Conservation (phyloP, 805 yeast genomes). For the Yarrowia porcina region DNA sequence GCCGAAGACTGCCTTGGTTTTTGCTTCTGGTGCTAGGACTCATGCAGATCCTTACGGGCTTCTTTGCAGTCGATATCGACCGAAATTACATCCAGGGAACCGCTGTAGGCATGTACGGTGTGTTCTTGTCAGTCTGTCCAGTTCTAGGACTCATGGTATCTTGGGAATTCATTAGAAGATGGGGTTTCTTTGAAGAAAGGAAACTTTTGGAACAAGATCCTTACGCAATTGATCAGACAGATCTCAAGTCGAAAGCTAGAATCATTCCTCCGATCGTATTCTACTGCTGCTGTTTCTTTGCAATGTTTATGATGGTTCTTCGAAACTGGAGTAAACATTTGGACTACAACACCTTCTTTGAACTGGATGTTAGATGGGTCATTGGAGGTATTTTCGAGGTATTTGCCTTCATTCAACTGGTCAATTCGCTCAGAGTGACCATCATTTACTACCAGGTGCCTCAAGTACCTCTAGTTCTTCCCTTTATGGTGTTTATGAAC, state of each 20-base stretch:
- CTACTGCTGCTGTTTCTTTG: slow-evolving; percentile 32
- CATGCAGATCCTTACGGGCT: slow-evolving; percentile 34
- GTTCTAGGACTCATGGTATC: slow-evolving; percentile 27
- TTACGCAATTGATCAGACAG: slow-evolving; percentile 29
- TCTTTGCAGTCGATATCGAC: slow-evolving; percentile 35
- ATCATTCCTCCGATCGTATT: slow-evolving; percentile 33
- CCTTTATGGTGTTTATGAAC: slow-evolving; percentile 28
- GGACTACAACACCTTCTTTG: slow-evolving; percentile 19
- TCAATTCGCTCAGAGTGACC: slow-evolving; percentile 29
- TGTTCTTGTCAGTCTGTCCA: slow-evolving; percentile 31
- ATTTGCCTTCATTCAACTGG: slow-evolving; percentile 30
- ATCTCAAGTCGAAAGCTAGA: slow-evolving; percentile 31
- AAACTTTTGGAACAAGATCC: slow-evolving; percentile 33
- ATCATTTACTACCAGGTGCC: slow-evolving; percentile 31
- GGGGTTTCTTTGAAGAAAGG: slow-evolving; percentile 37
- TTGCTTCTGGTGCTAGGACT: slow-evolving; percentile 34
- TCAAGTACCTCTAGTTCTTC: slow-evolving; percentile 29
- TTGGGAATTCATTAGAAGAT: slow-evolving; percentile 35
- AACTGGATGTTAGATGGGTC: slow-evolving; percentile 33
- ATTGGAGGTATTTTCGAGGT: slow-evolving; percentile 33
- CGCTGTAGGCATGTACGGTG: slow-evolving; percentile 32
- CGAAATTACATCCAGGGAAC: slow-evolving; percentile 35
- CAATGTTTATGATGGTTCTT: slow-evolving; percentile 34
- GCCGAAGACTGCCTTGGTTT: slow-evolving; percentile 37
- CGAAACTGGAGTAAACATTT: slow-evolving; percentile 33